Base-by-base conservation (phyloP, 129 eudicot genomes). In the Deinandra increscens region DNA sequence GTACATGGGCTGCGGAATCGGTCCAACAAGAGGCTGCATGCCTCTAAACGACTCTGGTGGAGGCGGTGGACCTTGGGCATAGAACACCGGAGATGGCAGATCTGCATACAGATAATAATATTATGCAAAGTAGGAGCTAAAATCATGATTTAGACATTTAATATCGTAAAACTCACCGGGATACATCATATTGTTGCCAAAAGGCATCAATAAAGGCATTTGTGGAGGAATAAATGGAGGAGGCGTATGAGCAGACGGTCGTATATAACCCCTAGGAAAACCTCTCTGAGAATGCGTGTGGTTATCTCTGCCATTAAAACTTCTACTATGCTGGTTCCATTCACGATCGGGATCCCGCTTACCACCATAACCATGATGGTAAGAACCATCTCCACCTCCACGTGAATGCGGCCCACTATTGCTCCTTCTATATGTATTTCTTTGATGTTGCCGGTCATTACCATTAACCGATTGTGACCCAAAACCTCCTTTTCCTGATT, bases 331-430 rank as follows among this genome's bases (percentile, higher is more conserved):
- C 17, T 74, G 72, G 51, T 88, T 85, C 92, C 94, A 88, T 29
- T 88, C 97, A 63, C 95, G 91, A 20, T 88, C 90, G 18, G 81
- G 95, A 68, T 92, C 93, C 23, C 97, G 87, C 60, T 87, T 88
- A 26, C 91, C 91, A 13, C 84, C 88, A 67, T 82, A 76, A 69
- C 69, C 61, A 46, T 85, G 86, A 79, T 83, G 84, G 62, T 78
- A 72, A 26, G 95, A 81, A 29, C 87, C 91, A 82, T 90, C 93
- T 23, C 91, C n/a, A n/a, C n/a, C n/a, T n/a, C n/a, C 89, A 65
- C 77, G 19, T 81, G 74, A 11, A 83, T 18, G 54, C 4, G 46
- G 82, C 17, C 97, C 97, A 26, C 86, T 78, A 60, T 78, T 78
- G 17, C 85, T 81, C 77, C 95, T 84, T 72, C 90, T 91, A 50